Percentiles rank a stretch among this genome's conserved stretches.
phyloP scores from a whole-genome alignment of 768 basidiomycete species.

The Boletus speciosus region DNA sequence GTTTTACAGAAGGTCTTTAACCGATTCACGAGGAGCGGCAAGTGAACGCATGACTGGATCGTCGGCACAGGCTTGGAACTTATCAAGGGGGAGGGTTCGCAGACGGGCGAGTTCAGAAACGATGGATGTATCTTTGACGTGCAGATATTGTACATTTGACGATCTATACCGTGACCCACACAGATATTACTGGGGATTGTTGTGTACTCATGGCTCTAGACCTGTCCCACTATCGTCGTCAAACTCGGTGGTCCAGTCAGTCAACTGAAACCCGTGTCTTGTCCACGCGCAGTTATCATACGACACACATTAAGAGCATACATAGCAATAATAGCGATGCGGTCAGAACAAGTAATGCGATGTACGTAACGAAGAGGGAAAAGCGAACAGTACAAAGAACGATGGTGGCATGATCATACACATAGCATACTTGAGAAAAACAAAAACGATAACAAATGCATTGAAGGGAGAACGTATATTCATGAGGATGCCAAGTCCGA shows the following conservation, averaged over 20 bases:
- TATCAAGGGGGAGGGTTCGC: neutral
- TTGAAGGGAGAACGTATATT: slow-evolving; percentile 6
- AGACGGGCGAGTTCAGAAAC: neutral
- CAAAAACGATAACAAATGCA: neutral
- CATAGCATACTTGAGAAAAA: too few species aligned
- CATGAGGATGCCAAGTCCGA: slow-evolving; percentile 12
- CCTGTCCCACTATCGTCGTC: neutral
- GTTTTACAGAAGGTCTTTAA: slow-evolving; percentile 27
- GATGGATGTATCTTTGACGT: neutral
- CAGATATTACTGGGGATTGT: neutral
- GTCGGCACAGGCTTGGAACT: neutral
- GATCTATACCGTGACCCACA: slow-evolving; percentile 2
- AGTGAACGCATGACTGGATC: slow-evolving; percentile 13
- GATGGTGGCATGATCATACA: too few species aligned
- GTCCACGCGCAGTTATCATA: neutral
- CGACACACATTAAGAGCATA: slow-evolving; percentile 7
- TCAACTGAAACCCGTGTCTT: neutral
- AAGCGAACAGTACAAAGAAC: too few species aligned
- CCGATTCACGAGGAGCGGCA: slow-evolving; percentile 23
- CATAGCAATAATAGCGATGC: slow-evolving; percentile 24
- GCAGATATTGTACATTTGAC: slow-evolving; percentile 1
- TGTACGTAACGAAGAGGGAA: neutral
- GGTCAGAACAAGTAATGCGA: neutral
- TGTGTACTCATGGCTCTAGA: neutral
- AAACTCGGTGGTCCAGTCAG: neutral